Percentiles rank a stretch among this genome's conserved stretches.
These are phyloP conservation scores for Myotisia sp. DNA, from an alignment of 2,329 filamentous ascomycete species.

Conservation along the genomic window DNA sequence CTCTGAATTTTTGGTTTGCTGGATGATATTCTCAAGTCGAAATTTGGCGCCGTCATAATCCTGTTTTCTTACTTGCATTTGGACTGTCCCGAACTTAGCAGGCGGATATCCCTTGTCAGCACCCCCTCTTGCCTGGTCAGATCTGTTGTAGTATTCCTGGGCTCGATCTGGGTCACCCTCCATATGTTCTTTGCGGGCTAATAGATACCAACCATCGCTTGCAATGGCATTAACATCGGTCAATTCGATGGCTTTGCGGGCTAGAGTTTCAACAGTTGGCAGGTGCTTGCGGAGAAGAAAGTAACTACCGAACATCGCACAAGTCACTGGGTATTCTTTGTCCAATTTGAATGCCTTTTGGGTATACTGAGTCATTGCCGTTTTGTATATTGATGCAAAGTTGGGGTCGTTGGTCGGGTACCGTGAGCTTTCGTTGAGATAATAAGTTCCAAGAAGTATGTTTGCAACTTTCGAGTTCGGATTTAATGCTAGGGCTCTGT, in stretches of 20 bases:
- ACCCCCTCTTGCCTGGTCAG: constrained; percentile 82
- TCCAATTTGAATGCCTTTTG: constrained; percentile 89
- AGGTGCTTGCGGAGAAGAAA: constrained; percentile 74
- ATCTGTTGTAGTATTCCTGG: constrained; percentile 71
- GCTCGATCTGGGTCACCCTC: constrained; percentile 60
- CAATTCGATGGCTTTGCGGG: constrained; percentile 84
- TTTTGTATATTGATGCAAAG: constrained; percentile 75
- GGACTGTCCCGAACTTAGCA: constrained; percentile 85
- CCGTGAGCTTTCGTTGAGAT: constrained; percentile 72
- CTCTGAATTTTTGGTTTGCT: constrained; percentile 68
- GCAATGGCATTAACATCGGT: constrained; percentile 94
- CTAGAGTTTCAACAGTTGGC: constrained; percentile 68
- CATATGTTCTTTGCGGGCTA: constrained; percentile 83
- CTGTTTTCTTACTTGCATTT: constrained; percentile 69
- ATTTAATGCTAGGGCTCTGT: constrained; percentile 67
- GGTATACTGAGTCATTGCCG: constrained; percentile 86
- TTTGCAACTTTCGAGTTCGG: constrained; percentile 80
- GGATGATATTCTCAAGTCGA: constrained; percentile 82
- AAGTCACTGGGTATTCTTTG: constrained; percentile 78
- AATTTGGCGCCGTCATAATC: constrained; percentile 88
- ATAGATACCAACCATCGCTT: constrained; percentile 92
- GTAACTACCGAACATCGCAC: constrained; percentile 77
- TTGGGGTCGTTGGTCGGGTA: constrained; percentile 70
- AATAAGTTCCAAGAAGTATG: constrained; percentile 77
- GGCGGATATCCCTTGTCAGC: constrained; percentile 83